Evolutionary conservation across 176 grass and related monocot species (phyloP), one percentile per base, ranked within the genome.

Genomic region (Saccharum spontaneum): DNA sequence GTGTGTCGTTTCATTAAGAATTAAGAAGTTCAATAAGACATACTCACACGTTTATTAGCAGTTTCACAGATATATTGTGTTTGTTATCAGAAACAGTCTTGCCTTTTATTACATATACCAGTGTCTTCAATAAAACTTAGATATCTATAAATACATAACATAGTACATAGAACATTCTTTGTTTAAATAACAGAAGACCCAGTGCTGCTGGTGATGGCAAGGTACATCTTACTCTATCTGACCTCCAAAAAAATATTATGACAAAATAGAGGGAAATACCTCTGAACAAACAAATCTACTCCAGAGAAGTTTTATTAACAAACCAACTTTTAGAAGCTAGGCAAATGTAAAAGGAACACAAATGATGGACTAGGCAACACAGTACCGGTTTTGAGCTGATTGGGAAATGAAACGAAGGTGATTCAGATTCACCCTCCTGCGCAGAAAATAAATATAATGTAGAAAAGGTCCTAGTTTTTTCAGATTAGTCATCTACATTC

Each of bases 281-380:
- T 50, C 44, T 13, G 7, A 46, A 74, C 44, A 74, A 74, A 74
- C 71, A 74, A 74, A 74, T 74, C 23, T 49, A 17, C 44, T 50
- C 13, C 24, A 31, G 23, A 74, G 7, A 74, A 74, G 26, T 74
- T 74, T 74, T 74, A 50, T 50, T 50, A 45, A 74, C 26, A 50
- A 74, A 49, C 24, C 44, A 74, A 74, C 71, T 50, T 16, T 49
- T 50, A 31, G 28, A 17, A 74, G 24, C 12, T 48, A 30, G 71
- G 23, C 23, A 71, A 14, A 24, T 44, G 10, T 71, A 12, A 14
- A 71, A 71, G 69, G 41, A 45, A 73, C n/a, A 46, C 70, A 28
- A 73, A 24, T 14, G n/a, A 28, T 46, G 40, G 22, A 26, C 40
- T 45, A 72, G 40, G 40, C 2, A 72, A 45, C 22, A 33, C 14